Conservation (phyloP, 805 yeast species). For the Starmerella geochares region DNA sequence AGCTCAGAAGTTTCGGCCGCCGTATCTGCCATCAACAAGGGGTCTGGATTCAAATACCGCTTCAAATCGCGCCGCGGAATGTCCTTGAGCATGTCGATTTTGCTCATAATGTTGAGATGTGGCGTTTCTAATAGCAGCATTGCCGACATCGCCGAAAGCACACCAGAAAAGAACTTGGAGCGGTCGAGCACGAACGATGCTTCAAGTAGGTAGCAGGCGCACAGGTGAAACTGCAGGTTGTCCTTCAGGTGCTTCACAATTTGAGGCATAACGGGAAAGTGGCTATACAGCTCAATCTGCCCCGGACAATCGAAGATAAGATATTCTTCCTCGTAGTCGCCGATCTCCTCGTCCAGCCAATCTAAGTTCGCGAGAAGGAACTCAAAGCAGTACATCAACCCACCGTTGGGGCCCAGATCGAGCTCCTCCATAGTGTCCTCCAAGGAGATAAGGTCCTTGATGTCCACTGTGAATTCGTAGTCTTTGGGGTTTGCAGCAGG, state of each 20-base stretch:
- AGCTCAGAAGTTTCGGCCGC: slow-evolving; percentile 37
- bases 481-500: slow-evolving; percentile 95
- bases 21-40: slow-evolving; percentile 50
- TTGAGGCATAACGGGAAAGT: slow-evolving; percentile 84
- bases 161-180: slow-evolving; percentile 90
- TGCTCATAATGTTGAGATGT: slow-evolving; percentile 81
- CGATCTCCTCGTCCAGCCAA: slow-evolving; percentile 96
- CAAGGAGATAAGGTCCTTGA: slow-evolving; percentile 76
- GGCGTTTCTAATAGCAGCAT: slow-evolving; percentile 94
- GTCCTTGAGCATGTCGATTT: slow-evolving; percentile 75
- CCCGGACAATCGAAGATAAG: slow-evolving; percentile 95
- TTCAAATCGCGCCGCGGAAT: slow-evolving; percentile 67
- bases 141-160: slow-evolving; percentile 94
- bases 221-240: slow-evolving; percentile 70
- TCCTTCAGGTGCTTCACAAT: slow-evolving; percentile 75
- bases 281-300: slow-evolving; percentile 89
- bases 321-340: slow-evolving; percentile 90
- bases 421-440: slow-evolving; percentile 94
- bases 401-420: slow-evolving; percentile 92
- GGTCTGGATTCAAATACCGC: slow-evolving; percentile 84
- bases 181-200: slow-evolving; percentile 89
- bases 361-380: slow-evolving; percentile 76
- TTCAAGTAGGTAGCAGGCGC: slow-evolving; percentile 87
- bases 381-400: slow-evolving; percentile 85
- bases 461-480: slow-evolving; percentile 85